Conservation (phyloP, 1,284 basidiomycete genomes). For the Leccinum fuscescens region DNA sequence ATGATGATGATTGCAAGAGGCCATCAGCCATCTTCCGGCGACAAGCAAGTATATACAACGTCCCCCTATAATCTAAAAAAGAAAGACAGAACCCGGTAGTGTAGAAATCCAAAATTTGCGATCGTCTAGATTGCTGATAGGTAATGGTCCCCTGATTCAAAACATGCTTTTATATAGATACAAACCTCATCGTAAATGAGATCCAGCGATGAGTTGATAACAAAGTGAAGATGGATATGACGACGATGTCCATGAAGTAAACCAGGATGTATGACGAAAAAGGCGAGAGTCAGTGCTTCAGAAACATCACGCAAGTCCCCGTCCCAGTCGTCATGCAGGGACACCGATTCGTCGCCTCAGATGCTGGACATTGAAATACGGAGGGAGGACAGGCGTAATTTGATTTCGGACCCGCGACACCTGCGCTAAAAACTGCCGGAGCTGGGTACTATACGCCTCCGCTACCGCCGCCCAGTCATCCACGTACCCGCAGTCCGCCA, state of each 20-base stretch:
- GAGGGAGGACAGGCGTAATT: slow-evolving; percentile 31
- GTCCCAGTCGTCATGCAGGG: slow-evolving; percentile 16
- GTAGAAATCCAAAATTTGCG: background rate
- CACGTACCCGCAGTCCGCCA: slow-evolving; percentile 27
- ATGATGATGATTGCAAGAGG: background rate
- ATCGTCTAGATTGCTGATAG: slow-evolving; percentile 16
- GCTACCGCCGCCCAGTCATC: slow-evolving; percentile 32
- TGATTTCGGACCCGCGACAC: slow-evolving; percentile 33
- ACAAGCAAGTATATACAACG: background rate
- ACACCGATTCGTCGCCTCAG: slow-evolving; percentile 29
- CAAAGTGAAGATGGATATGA: background rate
- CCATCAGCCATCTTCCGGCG: background rate
- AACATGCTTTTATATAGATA: background rate
- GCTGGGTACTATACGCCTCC: slow-evolving; percentile 32
- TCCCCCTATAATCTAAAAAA: background rate
- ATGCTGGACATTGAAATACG: slow-evolving; percentile 21
- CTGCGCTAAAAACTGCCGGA: slow-evolving; percentile 32
- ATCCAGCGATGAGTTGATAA: background rate
- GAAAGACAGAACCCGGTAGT: background rate
- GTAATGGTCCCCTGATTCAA: slow-evolving; percentile 1
- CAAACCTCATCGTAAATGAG: background rate
- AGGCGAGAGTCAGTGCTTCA: background rate
- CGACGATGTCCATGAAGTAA: background rate
- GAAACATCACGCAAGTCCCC: background rate
- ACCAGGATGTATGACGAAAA: background rate